These are phyloP conservation scores for Pezizomycotina sp. DNA, from an alignment of 2,329 filamentous ascomycete genomes.

Conservation along the genomic window DNA sequence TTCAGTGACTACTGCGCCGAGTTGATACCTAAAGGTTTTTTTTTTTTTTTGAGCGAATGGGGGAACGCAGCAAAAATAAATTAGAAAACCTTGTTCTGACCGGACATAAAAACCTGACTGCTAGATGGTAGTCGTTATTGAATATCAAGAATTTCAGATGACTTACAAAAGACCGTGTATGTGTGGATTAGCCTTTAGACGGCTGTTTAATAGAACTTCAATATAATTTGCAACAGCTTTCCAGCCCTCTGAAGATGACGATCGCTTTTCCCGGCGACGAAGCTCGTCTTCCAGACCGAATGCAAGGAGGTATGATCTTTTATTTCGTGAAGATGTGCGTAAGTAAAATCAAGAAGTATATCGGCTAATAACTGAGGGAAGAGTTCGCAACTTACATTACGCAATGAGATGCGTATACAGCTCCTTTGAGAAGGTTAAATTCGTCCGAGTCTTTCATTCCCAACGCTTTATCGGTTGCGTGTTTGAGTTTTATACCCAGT, in stretches of 20 bases:
- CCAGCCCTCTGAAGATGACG: constrained; percentile 14
- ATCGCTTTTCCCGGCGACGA: constrained; percentile 10
- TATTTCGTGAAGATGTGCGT: too few relatives aligned
- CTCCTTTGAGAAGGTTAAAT: constrained; percentile 11
- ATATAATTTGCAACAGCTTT: constrained; percentile 14
- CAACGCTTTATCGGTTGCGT: constrained; percentile 13
- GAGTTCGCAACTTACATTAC: constrained; percentile 14
- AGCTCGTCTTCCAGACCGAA: constrained; percentile 17
- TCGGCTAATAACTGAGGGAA: not conserved
- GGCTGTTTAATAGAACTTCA: constrained; percentile 11
- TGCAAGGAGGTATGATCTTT: constrained; percentile 14
- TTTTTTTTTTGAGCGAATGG: not conserved
- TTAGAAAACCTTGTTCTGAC: too few relatives aligned
- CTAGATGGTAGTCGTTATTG: too few relatives aligned
- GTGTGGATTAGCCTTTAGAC: constrained; percentile 12
- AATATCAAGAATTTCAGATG: too few relatives aligned
- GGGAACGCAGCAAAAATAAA: too few relatives aligned
- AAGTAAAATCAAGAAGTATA: too few relatives aligned
- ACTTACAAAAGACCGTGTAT: constrained; percentile 17
- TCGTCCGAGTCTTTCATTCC: constrained; percentile 14
- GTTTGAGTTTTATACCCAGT: constrained; percentile 16
- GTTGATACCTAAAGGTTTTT: constrained; percentile 10
- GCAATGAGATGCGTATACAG: constrained; percentile 15
- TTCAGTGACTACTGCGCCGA: constrained; percentile 15
- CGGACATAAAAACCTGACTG: too few relatives aligned